Evolutionary conservation across 495 filamentous ascomycete genomes (phyloP), one percentile per base, ranked within the genome.

Genomic region (Pseudoneurospora amorphoporcata): DNA sequence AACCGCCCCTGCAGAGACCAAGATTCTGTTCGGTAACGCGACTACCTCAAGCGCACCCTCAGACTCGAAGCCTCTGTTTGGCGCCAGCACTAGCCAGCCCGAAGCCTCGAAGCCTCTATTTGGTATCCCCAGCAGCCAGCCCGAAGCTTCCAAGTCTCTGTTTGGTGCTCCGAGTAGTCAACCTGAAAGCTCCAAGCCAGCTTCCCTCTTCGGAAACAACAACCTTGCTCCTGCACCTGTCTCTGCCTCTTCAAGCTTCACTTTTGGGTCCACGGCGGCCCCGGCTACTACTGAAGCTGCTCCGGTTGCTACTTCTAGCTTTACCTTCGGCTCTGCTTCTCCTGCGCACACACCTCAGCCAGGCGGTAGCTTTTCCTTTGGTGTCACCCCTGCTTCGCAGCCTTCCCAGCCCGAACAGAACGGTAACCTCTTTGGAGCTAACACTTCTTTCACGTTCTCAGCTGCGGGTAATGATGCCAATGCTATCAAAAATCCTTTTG

Each of bases 401-500:
- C 61, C 68, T 40, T 65, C 53, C 72, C 69, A 42, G 68, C 37
- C 69, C 69, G 38, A 70, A 17, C 69, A 53, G 38, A 70, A 17
- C 19, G 73, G 71, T 16, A 76, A 74, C 72, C 75, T 76, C 10
- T 77, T 78, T 68, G 77, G 76, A n/a, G 39, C 47, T 8, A 72
- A 72, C 58, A 45, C 78, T 17, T 77, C 81, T 8, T 85, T 85
- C 75, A 83, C 78, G 23, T 86, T 85, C 71, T 75, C 79, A 7
- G 75, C 82, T 10, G 82, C 79, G 0, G 79, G 80, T 0, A 69
- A 75, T 2, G 75, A 76, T 43, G 75, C 72, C 4, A 69, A 75
- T 10, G 71, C 80, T 1, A 74, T 84, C 53, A 82, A 82, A 65
- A 86, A 86, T 70, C 83, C 83, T 8, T 85, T 85, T 70, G 70